A percentile compares a stretch with the other conserved stretches of the same genome.
Conservation (phyloP, 371 early-diverging fungal species). For the Coemansia sp. region DNA sequence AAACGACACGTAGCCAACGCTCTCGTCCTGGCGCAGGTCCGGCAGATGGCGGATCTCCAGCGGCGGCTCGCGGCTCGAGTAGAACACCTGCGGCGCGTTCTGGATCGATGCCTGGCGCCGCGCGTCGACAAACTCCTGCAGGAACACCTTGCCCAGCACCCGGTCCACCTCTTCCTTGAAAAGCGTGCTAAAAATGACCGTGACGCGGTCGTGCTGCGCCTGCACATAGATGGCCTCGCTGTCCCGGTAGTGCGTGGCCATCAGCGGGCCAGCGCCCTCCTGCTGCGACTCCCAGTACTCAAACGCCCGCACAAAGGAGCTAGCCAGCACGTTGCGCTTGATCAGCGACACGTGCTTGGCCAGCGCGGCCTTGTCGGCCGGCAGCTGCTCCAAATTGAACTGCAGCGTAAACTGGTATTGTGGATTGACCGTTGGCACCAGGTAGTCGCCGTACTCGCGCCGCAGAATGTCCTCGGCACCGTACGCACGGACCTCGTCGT, state of each 20-base stretch:
- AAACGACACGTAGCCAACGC: slow-evolving; percentile 92
- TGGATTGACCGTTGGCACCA: slow-evolving; percentile 63
- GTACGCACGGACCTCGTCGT: slow-evolving; percentile 68
- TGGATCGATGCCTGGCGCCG: slow-evolving; percentile 85
- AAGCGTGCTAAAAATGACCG: slow-evolving; percentile 92
- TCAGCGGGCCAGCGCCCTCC: slow-evolving; percentile 66
- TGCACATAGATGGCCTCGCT: slow-evolving; percentile 91
- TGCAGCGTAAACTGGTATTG: slow-evolving; percentile 83
- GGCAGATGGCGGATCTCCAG: slow-evolving; percentile 85
- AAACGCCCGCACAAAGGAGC: slow-evolving; percentile 92
- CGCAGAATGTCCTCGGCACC: slow-evolving; percentile 79
- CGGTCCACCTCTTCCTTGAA: slow-evolving; percentile 97
- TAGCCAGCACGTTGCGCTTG: slow-evolving; percentile 91
- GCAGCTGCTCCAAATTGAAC: slow-evolving; percentile 76
- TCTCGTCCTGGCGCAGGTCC: slow-evolving; percentile 69
- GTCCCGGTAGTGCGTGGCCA: slow-evolving; percentile 90
- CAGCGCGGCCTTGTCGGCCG: slow-evolving; percentile 64
- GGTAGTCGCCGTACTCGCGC: slow-evolving; percentile 76
- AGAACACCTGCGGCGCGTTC: slow-evolving; percentile 95
- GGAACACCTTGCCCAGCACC: slow-evolving; percentile 93
- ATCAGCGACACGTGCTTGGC: slow-evolving; percentile 79
- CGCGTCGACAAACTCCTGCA: slow-evolving; percentile 99
- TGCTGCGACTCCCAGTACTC: slow-evolving; percentile 72
- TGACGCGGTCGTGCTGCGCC: slow-evolving; percentile 89
- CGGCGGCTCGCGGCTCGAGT: slow-evolving; percentile 89